Base-by-base conservation (phyloP, 129 eudicot genomes). In the Pulicaria dysenterica region DNA sequence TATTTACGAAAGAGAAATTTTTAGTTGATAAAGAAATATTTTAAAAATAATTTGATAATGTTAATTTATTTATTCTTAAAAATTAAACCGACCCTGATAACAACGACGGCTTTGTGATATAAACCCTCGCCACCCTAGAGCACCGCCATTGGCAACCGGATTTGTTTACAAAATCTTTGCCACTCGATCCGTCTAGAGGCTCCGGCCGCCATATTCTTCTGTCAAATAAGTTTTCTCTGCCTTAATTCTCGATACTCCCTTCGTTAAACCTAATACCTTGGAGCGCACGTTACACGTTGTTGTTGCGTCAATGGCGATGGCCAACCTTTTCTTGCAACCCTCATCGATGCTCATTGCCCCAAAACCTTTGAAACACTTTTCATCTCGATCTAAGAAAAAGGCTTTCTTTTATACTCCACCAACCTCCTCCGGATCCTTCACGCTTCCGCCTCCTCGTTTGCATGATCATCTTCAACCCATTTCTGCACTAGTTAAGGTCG, bases 401-500 rank as follows among this genome's bases (percentile, higher is more conserved):
- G n/a, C 44, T 13, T 12, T 53, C 46, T 31, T 74, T 11, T 74
- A 74, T 14, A 24, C 55, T 55, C 63, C 81, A 12, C 71, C 76
- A 49, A 49, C 80, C 67, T 69, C 64, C 11, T 24, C 31, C 31
- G 31, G 31, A 24, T 59, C 73, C 10, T 40, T 48, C 19, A 53
- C 66, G 14, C 15, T 65, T 55, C 79, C 79, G 19, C 57, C 61
- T 11, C 1, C 31, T 13, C 8, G 58, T 41, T 0, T 11, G 80
- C 73, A 75, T 75, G 74, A 13, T 43, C 49, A 15, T 24, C 31
- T 24, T 24, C 14, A 51, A 7, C 57, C 65, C 3, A 31, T 62
- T 36, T 55, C 65, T 57, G 73, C 79, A 41, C 73, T 75, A 9
- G 0, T 75, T 56, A 75, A 75, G 80, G 80, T 75, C 3, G 13